Evolutionary conservation across 805 yeast species (phyloP), one percentile per base, ranked within the genome.

Genomic region (Kuraishia piskuri): DNA sequence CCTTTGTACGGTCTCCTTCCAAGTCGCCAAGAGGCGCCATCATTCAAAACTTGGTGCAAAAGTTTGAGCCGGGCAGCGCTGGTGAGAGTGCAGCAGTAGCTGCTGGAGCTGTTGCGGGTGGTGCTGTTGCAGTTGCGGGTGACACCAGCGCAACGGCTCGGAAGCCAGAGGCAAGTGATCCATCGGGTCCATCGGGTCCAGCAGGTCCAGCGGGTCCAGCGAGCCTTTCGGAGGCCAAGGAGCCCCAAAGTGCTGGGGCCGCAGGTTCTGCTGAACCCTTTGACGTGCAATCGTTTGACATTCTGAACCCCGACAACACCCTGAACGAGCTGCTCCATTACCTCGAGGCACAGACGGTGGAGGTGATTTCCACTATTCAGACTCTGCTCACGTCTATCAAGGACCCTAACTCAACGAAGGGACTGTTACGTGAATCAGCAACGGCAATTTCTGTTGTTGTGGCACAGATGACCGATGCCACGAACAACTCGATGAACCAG

Each of bases 301-400:
- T 88, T 52, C 85, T 84, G 54, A 88, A 89, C 61, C 96, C 96
- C 1, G 97, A 91, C 63, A 88, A 89, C 65, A 87, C 96, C 1
- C 76, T 91, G 57, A 82, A 89, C 7, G 95, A 90, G 62, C 81
- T 92, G 55, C 79, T 91, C 61, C 75, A 84, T 25, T 92, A 90
- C 65, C 75, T 92, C 61, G 98, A 92, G 66, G 96, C 90, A 68
- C 96, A 91, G 70, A 91, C 97, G 0, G 91, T 88, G 19, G 87
- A 87, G 61, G 97, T 92, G 1, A 91, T 92, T 50, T 80, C 90
- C 14, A 88, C 96, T 0, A 91, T 91, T 59, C 97, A 91, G 65
- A 80, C 87, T 20, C 75, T 92, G 56, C 75, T 92, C 55, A 80
- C 83, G 2, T 82, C 92, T 0, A 88, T 88, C 60, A 86, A 86